Base-by-base conservation (phyloP, 75 land plant species). In the Pinus tabuliformis region DNA sequence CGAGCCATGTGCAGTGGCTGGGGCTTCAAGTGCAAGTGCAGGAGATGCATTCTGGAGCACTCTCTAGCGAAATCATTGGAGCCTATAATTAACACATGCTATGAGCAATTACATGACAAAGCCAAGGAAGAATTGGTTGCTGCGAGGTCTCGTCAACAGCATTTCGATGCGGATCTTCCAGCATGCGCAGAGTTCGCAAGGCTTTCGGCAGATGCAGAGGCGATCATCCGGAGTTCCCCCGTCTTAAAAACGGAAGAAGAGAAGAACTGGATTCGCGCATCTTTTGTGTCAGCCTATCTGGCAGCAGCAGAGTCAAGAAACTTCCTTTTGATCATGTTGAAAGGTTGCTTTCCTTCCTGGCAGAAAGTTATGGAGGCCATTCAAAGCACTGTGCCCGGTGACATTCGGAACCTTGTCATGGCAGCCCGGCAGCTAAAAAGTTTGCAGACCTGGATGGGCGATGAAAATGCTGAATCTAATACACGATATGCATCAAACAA, bases 21-120 rank as follows among this genome's bases (percentile, higher is more conserved):
- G 81, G 86, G 85, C 16, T 85, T 85, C 66, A 39, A 45, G 12
- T 86, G 87, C 76, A 15, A 73, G n/a, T 86, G 87, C 59, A 57
- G 49, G 26, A 65, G 87, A 22, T 86, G 87, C 75, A 49, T 9
- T 8, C 18, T 77, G 54, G 78, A 45, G 39, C 30, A 64, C 18
- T 33, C 39, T 33, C 68, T 64, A 13, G 5, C 0, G 0, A 4
- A 20, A 1, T 1, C 20, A 14, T 17, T 33, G 0, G 18, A 1
- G 68, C 36, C 14, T 16, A 0, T 49, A 49, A 30, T 30, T 33
- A 30, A 33, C 7, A 20, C 20, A 5, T 28, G 36, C 6, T 64
- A 33, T 64, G 68, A 30, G 37, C 37, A 6, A 6, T 30, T 64
- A 0, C 39, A 64, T 18, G 18, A 33, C 68, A 64, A 3, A 9